Conservation (phyloP, 2,329 filamentous ascomycete species). For the Penicillium polonicum region DNA sequence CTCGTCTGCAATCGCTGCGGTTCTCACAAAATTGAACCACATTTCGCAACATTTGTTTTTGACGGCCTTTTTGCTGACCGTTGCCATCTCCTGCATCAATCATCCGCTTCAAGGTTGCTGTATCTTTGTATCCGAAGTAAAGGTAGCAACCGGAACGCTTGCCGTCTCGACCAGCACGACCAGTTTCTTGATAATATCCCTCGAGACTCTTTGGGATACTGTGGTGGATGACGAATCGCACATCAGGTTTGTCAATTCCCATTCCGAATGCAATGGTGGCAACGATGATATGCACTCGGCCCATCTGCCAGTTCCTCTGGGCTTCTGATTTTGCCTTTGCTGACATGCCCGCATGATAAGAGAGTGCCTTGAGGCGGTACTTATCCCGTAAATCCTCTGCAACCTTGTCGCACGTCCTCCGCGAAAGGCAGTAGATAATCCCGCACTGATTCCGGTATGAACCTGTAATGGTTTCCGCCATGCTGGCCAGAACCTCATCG, state of each 20-base stretch:
- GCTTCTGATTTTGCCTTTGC: constrained; percentile 66
- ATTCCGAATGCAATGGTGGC: constrained; percentile 98
- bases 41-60: constrained; percentile 78
- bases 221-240: constrained; percentile 94
- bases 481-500: constrained; percentile 52
- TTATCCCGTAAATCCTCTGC: constrained; percentile 64
- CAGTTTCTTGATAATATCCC: constrained; percentile 98
- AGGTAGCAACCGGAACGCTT: constrained; percentile 84
- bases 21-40: constrained; percentile 91
- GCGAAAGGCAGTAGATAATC: constrained; percentile 89
- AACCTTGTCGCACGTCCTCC: constrained; percentile 77
- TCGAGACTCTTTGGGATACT: constrained; percentile 91
- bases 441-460: constrained; percentile 73
- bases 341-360: constrained; percentile 83
- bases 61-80: constrained; percentile 75
- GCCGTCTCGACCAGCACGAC: constrained; percentile 88
- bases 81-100: constrained; percentile 78
- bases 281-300: constrained; percentile 81
- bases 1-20: constrained; percentile 77
- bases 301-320: constrained; percentile 80
- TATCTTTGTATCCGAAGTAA: constrained; percentile 80
- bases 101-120: constrained; percentile 70
- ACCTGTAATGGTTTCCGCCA: constrained; percentile 61
- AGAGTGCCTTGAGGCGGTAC: constrained; percentile 68
- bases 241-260: constrained; percentile 98